These are phyloP conservation scores for Dimargaris cristalligena DNA, from an alignment of 192 early-diverging fungal genomes.

Conservation along the genomic window DNA sequence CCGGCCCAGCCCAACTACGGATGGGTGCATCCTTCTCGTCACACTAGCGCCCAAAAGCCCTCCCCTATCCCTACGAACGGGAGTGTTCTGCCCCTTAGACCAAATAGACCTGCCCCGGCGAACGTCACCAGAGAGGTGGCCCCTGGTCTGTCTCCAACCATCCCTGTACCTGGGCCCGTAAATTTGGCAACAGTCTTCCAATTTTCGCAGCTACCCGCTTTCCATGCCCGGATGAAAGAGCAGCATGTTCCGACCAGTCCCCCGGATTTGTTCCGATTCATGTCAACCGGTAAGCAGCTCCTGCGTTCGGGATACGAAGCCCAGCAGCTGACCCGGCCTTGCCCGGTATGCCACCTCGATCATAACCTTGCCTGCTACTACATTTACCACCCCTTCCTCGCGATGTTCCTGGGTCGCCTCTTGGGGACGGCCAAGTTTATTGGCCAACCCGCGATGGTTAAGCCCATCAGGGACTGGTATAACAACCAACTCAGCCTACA, in stretches of 20 bases:
- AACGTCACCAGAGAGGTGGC: too few relatives aligned
- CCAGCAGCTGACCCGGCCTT: not conserved
- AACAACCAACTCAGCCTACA: not conserved
- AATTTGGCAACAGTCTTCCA: not conserved
- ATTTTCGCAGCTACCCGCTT: not conserved
- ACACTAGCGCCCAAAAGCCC: too few relatives aligned
- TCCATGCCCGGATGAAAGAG: not conserved
- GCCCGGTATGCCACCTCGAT: not conserved
- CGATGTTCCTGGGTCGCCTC: too few relatives aligned
- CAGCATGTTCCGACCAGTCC: not conserved
- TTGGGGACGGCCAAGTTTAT: not conserved
- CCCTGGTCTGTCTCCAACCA: too few relatives aligned
- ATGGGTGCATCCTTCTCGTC: too few relatives aligned
- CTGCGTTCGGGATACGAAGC: not conserved
- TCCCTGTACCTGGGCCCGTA: too few relatives aligned
- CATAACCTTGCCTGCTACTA: not conserved
- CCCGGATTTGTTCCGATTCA: not conserved
- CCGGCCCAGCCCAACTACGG: too few relatives aligned
- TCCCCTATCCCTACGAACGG: too few relatives aligned
- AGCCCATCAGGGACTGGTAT: not conserved
- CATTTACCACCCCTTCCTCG: slow-evolving; percentile 2
- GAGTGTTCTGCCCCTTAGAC: too few relatives aligned
- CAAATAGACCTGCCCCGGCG: too few relatives aligned
- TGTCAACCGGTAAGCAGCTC: not conserved
- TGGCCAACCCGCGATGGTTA: not conserved